Base-by-base conservation (phyloP, 1,284 basidiomycete species). In the Trichosporon sp. region DNA sequence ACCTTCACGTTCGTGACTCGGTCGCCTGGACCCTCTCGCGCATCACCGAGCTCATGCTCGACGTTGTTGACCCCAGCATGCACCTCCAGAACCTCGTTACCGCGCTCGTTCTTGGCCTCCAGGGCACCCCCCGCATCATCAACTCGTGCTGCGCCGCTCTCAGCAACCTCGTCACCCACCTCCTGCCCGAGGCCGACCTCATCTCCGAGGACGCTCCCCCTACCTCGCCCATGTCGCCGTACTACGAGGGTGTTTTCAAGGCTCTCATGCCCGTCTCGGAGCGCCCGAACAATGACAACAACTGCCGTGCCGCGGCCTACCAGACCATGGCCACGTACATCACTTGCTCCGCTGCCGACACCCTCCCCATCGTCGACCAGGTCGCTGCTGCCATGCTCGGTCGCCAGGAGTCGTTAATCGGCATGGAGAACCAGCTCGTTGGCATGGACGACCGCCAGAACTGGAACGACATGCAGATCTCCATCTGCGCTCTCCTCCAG, bases 401-500 rank as follows among this genome's bases (percentile, higher is more conserved):
- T 65, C 89, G 96, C 59, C 96, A 97, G 89, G 95, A 98, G 80
- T 91, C 92, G 68, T 87, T 99, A 31, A 85, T 98, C 64, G 86
- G 85, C 68, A 89, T 98, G 85, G 82, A 96, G 89, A 92, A 92
- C 83, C 96, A 99, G 86, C 92, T 99, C 68, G 87, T 99, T 63
- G 97, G 96, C 67, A 88, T 91, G 59, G 96, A 99, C 84, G 96
- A 99, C 82, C 90, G 94, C 76, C 96, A 96, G 85, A 99, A 98
- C 87, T 98, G 96, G 94, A 96, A 96, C 81, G 96, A 99, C 83
- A 87, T 99, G 56, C 96, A 98, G 84, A 92, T 93, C 85, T 97
- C 96, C 85, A 89, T 98, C 79, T 98, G 95, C 84, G 91, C 91
- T 73, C 92, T 97, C 65, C 87, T 94, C 70, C 82, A 96, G 92